Evolutionary conservation across 352 stramenopile species (phyloP).

Genomic region (Globisporangium nagaii): DNA sequence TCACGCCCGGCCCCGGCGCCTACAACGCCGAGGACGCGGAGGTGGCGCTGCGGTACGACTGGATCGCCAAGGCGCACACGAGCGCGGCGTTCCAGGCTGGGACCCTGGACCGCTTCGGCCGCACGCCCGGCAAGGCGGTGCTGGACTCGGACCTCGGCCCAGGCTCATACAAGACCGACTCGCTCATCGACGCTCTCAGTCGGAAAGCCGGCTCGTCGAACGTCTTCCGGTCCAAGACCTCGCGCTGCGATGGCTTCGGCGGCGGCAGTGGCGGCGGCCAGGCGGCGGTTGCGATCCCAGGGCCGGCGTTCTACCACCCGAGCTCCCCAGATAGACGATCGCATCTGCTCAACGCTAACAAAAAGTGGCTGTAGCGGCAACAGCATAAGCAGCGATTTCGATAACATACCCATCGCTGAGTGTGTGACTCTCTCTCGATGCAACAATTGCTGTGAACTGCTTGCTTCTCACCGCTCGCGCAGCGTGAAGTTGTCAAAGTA

Average conservation of each 20-base stretch:
- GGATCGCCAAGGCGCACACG: conserved; percentile 46
- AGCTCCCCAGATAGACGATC: conserved; percentile 46
- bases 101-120: conserved; percentile 52
- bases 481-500: conserved; percentile 85
- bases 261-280: conserved; percentile 6
- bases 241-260: conserved; percentile 17
- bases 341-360: conserved; percentile 71
- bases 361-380: conserved; percentile 78
- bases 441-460: too few relatives aligned
- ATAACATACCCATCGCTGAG: too few relatives aligned
- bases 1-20: conserved; percentile 45
- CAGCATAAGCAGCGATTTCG: too few relatives aligned
- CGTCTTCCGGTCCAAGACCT: conserved; percentile 24
- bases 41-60: conserved; percentile 57
- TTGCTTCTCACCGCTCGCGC: conserved; percentile 12
- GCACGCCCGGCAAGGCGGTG: conserved; percentile 22
- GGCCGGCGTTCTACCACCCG: conserved; percentile 65
- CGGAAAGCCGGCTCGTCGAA: conserved; percentile 16
- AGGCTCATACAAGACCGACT: conserved; percentile 42
- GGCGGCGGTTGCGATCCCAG: conserved; percentile 22
- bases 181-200: conserved; percentile 8
- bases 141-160: conserved; percentile 51
- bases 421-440: too few relatives aligned
- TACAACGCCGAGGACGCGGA: conserved; percentile 71
- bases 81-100: conserved; percentile 61